Evolutionary conservation across 768 basidiomycete species (phyloP), one percentile per base, ranked within the genome.

Genomic region (Psilocybe azurescens): DNA sequence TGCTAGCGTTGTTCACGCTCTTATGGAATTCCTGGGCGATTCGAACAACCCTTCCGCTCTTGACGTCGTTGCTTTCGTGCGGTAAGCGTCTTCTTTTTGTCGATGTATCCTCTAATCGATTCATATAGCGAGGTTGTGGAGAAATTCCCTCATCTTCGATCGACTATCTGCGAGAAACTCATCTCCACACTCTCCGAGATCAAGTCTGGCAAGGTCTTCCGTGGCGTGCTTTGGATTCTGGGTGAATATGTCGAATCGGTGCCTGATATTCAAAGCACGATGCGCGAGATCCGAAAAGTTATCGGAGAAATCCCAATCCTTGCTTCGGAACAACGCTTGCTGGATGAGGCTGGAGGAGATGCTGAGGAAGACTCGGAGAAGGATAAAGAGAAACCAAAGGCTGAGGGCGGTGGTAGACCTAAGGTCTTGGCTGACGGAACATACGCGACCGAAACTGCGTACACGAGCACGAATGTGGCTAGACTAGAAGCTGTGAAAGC

Each of bases 71-170:
- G 84, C 96, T 2, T 81, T 81, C 67, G 81, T 82, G 57, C 79
- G 82, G 79, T 81, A 62, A 16, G 74, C 64, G 16, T 46, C 36
- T 41, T 33, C 53, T 20, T 33, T 63, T 36, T 18, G 32, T 39
- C 39, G 44, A 33, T 4, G 5, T 50, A 4, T 59, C 39, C 65
- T 47, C 65, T 33, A 9, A 96, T 98, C 56, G 95, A 98, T 75
- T 97, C 97, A 75, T 98, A 98, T 65, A 90, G 92, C 13, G 97
- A 99, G 76, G 95, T 99, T 30, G 96, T 98, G 54, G 95, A 99
- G 75, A 97, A 97, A 75, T 98, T 99, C 87, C 95, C 97, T 1
- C 78, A 85, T 56, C 85, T 99, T 8, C 90, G 96, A 7, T 70
- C 81, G 2, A 85, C 91, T 7, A 94, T 99, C 67, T 89, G 89